Evolutionary conservation across 768 basidiomycete genomes (phyloP), one percentile per base, ranked within the genome.

Genomic region (Lactarius sanguifluus): DNA sequence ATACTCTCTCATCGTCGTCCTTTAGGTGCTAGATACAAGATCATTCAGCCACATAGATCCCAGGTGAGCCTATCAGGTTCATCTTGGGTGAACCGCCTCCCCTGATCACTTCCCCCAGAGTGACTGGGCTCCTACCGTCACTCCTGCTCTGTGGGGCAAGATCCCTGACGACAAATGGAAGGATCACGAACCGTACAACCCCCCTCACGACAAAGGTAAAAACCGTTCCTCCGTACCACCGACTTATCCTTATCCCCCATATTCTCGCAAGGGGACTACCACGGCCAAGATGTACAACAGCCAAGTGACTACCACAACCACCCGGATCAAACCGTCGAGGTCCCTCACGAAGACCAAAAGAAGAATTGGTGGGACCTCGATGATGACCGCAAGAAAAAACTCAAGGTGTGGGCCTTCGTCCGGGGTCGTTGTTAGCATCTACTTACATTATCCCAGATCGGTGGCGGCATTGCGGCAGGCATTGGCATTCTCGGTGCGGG

Each of bases 71-170:
- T 0, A 20, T 36, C 30, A 2, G 3, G n/a, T 34, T 52, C 47
- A 57, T 28, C 16, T 9, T 36, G 32, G 50, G 5, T 5, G 18
- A 50, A 16, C 40, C n/a, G 41, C 45, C 59, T 20, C 55, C 8
- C 41, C 45, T 57, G 10, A 50, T 32, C 25, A 25, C 64, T 12
- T 13, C 13, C 34, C 32, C 10, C 71, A 91, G 88, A 68, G 79
- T 32, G 88, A 90, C 69, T 92, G 91, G 91, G 75, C 85, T 30
- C 91, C 91, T 5, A 69, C 78, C 4, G 66, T 76, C 15, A 85
- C 84, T 1, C 88, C 89, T 43, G 86, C 87, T 12, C 80, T 91
- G 38, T 91, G 89, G 90, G 88, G 85, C 55, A 81, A 79, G 54
- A 62, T 85, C 30, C 76, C 77, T 25, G 81, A 78, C 34, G 66